phyloP scores from a whole-genome alignment of 2,329 filamentous ascomycete species.

The Diaporthe longicolla region DNA sequence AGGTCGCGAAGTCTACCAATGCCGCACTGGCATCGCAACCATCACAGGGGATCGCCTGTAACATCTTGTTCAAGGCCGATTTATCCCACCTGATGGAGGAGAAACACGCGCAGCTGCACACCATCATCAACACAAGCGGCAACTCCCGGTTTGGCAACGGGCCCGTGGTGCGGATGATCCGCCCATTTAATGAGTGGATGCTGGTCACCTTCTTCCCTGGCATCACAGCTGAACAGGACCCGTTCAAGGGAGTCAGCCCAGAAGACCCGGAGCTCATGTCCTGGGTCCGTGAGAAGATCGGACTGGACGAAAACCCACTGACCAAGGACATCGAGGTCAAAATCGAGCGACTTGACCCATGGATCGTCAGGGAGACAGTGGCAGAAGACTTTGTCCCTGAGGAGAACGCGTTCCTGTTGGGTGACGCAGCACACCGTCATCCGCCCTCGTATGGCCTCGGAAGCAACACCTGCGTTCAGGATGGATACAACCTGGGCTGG shows the following conservation, averaged over 20 bases:
- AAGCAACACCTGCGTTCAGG: conserved; percentile 65
- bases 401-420: conserved; percentile 61
- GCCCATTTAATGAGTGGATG: conserved; percentile 71
- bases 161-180: conserved; percentile 66
- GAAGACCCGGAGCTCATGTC: conserved; percentile 27
- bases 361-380: conserved; percentile 69
- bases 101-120: conserved; percentile 68
- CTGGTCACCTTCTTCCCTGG: conserved; percentile 51
- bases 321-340: conserved; percentile 55
- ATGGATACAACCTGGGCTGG: conserved; percentile 64
- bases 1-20: conserved; percentile 21
- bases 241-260: conserved; percentile 33
- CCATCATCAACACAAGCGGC: conserved; percentile 66
- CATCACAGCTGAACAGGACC: conserved; percentile 50
- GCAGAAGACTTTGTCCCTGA: conserved; percentile 62
- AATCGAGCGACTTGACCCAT: conserved; percentile 63
- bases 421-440: conserved; percentile 67
- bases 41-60: conserved; percentile 35
- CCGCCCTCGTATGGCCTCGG: conserved; percentile 65
- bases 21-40: conserved; percentile 13
- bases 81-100: conserved; percentile 64
- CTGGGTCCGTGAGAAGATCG: conserved; percentile 61
- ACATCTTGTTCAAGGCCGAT: conserved; percentile 52
- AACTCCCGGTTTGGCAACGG: conserved; percentile 57
- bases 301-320: conserved; percentile 56